Base-by-base conservation (phyloP, 495 filamentous ascomycete genomes). In the Podospora comata region DNA sequence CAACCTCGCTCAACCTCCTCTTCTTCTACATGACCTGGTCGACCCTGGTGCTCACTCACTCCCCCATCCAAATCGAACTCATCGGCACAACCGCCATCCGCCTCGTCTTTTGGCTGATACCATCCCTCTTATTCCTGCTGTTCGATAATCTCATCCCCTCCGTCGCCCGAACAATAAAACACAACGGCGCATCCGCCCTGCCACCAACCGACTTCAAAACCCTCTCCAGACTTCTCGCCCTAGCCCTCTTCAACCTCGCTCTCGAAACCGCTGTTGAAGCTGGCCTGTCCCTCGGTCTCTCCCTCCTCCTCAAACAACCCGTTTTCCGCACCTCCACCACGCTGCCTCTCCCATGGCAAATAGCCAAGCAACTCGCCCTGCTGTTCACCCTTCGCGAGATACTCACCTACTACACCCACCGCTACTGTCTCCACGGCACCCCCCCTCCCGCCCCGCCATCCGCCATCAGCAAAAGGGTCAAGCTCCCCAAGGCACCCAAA, bases 1-100 rank as follows among this genome's bases (percentile, higher is more conserved):
- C 88, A 59, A 93, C 92, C 3, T 92, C 87, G 15, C 80, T 97
- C 67, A 97, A 96, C 74, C 74, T 96, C 19, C 75, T 96, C 60
- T 94, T 96, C 80, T 97, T 97, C 80, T 94, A 92, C 77, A 87
- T 89, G 77, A 94, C 91, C 76, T 97, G 94, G 94, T 87, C 87
- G 7, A 94, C 92, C 0, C 84, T 97, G 11, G 86, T 95, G 2
- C 80, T 93, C 19, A 90, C 89, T 44, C 90, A 96, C 70, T 79
- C 88, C 0, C 89, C 91, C 0, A 80, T 95, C 44, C 87, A 87
- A 66, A 87, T 97, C 68, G 92, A 97, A 76, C 70, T 96, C 3
- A 75, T 90, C 34, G 91, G 88, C 39, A 90, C 88, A 2, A 71
- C 90, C 9, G 84, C 84, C 4, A 79, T 91, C 34, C 91, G 92